Evolutionary conservation across 73 alveolate genomes (phyloP).

Genomic region (Paraurostyla sp.): DNA sequence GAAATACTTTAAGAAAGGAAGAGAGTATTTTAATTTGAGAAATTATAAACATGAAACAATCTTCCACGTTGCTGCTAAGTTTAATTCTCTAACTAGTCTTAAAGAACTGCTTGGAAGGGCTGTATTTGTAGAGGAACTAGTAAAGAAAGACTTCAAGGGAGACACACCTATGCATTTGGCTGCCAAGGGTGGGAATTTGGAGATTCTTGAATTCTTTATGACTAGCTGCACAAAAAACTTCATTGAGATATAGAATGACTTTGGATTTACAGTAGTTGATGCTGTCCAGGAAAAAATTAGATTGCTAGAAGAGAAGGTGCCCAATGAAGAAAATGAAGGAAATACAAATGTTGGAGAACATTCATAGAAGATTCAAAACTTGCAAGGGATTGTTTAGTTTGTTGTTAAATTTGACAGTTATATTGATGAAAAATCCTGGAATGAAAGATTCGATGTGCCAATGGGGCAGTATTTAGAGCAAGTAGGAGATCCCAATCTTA

Average conservation of each 20-base stretch:
- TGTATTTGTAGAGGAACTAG: slow-evolving; percentile 63
- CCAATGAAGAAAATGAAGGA: slow-evolving; percentile 32
- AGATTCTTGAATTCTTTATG: slow-evolving; percentile 61
- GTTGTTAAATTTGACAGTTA: neutral
- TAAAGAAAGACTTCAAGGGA: slow-evolving; percentile 75
- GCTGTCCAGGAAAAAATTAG: slow-evolving; percentile 45
- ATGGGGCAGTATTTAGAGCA: neutral
- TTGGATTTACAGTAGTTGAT: slow-evolving; percentile 59
- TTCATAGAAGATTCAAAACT: neutral
- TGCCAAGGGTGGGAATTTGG: slow-evolving; percentile 62
- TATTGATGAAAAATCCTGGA: slow-evolving; percentile 26
- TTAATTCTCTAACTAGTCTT: slow-evolving; percentile 42
- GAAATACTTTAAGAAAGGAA: slow-evolving; percentile 61
- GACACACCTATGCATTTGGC: slow-evolving; percentile 77
- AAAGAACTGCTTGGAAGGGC: slow-evolving; percentile 39
- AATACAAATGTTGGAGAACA: neutral
- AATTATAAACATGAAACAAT: slow-evolving; percentile 72
- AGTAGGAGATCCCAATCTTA: slow-evolving; percentile 54
- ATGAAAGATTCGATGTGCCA: slow-evolving; percentile 38
- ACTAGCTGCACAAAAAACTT: neutral
- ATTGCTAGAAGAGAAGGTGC: slow-evolving; percentile 36
- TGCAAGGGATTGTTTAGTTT: neutral
- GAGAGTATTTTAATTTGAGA: slow-evolving; percentile 65
- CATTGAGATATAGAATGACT: slow-evolving; percentile 63
- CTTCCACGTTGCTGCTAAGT: slow-evolving; percentile 74